Base-by-base conservation (phyloP, 192 early-diverging fungal species). In the Dissophora globulifera region DNA sequence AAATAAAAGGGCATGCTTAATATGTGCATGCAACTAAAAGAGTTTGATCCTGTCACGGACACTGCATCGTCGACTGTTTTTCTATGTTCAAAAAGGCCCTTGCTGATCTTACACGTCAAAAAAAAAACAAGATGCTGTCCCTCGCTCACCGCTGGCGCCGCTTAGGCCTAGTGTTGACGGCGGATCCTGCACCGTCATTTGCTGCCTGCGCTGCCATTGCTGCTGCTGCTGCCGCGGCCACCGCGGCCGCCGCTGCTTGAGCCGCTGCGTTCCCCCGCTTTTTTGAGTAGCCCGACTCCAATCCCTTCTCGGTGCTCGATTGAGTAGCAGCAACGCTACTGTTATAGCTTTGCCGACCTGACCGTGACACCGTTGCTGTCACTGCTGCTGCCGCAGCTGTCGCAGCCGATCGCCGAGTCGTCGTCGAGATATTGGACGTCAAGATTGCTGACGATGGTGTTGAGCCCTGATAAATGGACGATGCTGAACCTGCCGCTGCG, bases 351-450 rank as follows among this genome's bases (percentile, higher is more conserved):
- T 50, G 51, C 20, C 70, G 56, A 33, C 70, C 45, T 1, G 53
- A 26, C 15, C 70, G 55, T 13, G 55, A 58, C 1, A 65, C 62
- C 5, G 62, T 49, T 25, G 70, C 70, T 1, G 70, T 58, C 3
- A 75, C 70, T 2, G 70, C 70, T 11, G 62, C 62, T 12, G 70
- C 70, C 33, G 70, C 70, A 0, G 70, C 70, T 17, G 70, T 64
- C 16, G 70, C 70, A 17, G 70, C 70, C 3, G 70, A 75, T 43
- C 70, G 70, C 33, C 70, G 54, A 0, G 70, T 65, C 19, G 70
- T 64, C 10, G 70, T 33, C 10, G 70, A 52, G 16, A 69, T 69
- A 48, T 69, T 69, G 2, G 67, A 69, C 4, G 67, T 69, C 50
- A 69, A 51, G 20, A 69, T 69, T 2, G 67, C 67, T 6, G 67